A percentile compares a stretch with the other conserved stretches of the same genome.
Conservation (phyloP, 768 basidiomycete species). For the Agrocybe pediades region DNA sequence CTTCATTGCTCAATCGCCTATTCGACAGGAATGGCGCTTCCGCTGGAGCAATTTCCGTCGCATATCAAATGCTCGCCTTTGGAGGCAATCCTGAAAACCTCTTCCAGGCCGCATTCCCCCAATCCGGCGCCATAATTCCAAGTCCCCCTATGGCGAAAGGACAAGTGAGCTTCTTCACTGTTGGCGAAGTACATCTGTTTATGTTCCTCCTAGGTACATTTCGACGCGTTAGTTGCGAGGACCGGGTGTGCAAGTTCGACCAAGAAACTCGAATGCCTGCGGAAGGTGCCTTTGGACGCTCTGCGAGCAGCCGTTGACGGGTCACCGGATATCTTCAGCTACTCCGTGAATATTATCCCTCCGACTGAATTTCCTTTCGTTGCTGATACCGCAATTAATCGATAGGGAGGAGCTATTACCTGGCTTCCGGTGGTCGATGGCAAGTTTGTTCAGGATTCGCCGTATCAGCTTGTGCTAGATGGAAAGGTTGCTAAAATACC, state of each 20-base stretch:
- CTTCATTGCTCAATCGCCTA: not conserved
- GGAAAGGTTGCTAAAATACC: slow-evolving; percentile 49
- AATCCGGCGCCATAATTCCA: slow-evolving; percentile 40
- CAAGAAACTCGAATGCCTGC: slow-evolving; percentile 46
- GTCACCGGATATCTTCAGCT: slow-evolving; percentile 24
- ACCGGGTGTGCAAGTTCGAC: slow-evolving; percentile 34
- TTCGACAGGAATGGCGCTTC: slow-evolving; percentile 47
- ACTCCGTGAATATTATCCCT: slow-evolving; percentile 8
- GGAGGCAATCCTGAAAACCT: slow-evolving; percentile 36
- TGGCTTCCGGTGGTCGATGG: slow-evolving; percentile 53
- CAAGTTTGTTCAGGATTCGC: slow-evolving; percentile 41
- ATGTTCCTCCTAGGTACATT: not conserved
- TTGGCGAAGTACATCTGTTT: not conserved
- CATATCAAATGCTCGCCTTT: slow-evolving; percentile 43
- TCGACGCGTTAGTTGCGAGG: slow-evolving; percentile 36
- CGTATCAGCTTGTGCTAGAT: slow-evolving; percentile 38
- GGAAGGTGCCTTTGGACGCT: slow-evolving; percentile 31
- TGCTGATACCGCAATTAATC: not conserved
- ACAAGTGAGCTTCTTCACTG: slow-evolving; percentile 7
- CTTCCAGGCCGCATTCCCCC: slow-evolving; percentile 46
- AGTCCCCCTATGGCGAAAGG: slow-evolving; percentile 8
- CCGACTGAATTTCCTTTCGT: too few species aligned
- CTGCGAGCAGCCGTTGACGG: slow-evolving; percentile 30
- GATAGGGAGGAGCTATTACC: slow-evolving; percentile 29
- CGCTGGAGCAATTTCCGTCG: slow-evolving; percentile 53